Evolutionary conservation across 2,329 filamentous ascomycete species (phyloP), one percentile per base, ranked within the genome.

Genomic region (Nemania sp.): DNA sequence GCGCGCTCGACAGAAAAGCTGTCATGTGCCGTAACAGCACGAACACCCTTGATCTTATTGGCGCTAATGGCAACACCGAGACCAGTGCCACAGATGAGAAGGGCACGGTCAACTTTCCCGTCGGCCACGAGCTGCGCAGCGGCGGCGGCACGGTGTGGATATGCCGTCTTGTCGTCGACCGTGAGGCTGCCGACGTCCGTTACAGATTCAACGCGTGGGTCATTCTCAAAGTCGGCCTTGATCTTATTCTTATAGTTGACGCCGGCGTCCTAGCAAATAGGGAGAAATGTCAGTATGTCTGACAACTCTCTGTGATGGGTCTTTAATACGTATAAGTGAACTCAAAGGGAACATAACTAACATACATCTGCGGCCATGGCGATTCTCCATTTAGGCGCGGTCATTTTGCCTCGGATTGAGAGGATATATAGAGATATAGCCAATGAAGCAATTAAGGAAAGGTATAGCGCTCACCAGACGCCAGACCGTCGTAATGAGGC

Each of bases 1-100:
- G 91, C 89, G 57, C 93, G 83, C 85, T 97, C 93, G 5, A 97
- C 92, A 64, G 87, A 90, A 83, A 94, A 97, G 72, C 89, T 90
- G 78, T 97, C 93, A 79, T 97, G 93, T 0, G 93, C 93, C 5
- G 93, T 97, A 20, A 97, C 93, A n/a, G 93, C 93, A 26, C 93
- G 85, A 69, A 97, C 89, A 5, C 93, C 93, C 64, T 89, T 90
- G 71, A 97, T 89, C 80, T 97, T 97, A 85, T 97, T 97, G 72
- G 93, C 93, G n/a, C 88, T 83, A 77, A 97, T 97, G 74, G 93
- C 93, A 7, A 97, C 93, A 22, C 93, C 93, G 7, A 97, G 86
- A 0, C 93, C 93, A 0, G 93, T 97, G 2, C 93, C 93, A 82
- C 93, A 97, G 82, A 97, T 93, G 49, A 94, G 82, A 43, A 97